A percentile compares a stretch with the other conserved stretches of the same genome.
Conservation (phyloP, 176 grass and related monocot species). For the Carex pumila region DNA sequence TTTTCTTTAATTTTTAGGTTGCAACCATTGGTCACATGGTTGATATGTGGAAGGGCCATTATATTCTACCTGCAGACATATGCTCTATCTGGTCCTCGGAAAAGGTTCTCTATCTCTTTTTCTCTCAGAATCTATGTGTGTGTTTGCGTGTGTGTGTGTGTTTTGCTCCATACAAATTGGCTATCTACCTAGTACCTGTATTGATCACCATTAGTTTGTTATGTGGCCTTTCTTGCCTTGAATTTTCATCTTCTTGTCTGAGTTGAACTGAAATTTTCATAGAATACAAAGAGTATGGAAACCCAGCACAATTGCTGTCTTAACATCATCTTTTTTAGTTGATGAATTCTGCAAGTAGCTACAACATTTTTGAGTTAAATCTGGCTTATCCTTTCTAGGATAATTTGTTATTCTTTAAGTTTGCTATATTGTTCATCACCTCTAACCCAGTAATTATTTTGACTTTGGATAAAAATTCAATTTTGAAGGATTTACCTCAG, state of each 20-base stretch:
- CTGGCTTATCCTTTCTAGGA: not conserved
- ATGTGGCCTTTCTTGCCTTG: not conserved
- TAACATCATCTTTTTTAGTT: not conserved
- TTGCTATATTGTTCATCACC: not conserved
- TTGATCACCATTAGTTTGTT: not conserved
- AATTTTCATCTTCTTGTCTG: not conserved
- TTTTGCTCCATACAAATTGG: not conserved
- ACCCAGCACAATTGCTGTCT: not conserved
- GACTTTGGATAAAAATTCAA: not conserved
- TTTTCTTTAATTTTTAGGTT: not conserved
- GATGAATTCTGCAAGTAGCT: not conserved
- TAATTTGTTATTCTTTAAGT: not conserved
- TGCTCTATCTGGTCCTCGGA: not conserved
- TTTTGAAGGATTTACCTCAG: not conserved
- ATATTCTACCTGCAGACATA: not conserved
- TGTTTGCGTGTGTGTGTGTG: not conserved
- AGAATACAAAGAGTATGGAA: not conserved
- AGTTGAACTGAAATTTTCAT: too few species aligned
- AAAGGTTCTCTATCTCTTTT: not conserved
- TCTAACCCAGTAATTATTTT: not conserved
- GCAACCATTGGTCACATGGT: not conserved
- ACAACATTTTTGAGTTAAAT: not conserved
- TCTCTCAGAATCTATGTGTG: not conserved
- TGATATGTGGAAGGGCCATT: not conserved
- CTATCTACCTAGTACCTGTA: not conserved